Evolutionary conservation across 2,329 filamentous ascomycete species (phyloP).

Genomic region (Apiospora kogelbergensis): DNA sequence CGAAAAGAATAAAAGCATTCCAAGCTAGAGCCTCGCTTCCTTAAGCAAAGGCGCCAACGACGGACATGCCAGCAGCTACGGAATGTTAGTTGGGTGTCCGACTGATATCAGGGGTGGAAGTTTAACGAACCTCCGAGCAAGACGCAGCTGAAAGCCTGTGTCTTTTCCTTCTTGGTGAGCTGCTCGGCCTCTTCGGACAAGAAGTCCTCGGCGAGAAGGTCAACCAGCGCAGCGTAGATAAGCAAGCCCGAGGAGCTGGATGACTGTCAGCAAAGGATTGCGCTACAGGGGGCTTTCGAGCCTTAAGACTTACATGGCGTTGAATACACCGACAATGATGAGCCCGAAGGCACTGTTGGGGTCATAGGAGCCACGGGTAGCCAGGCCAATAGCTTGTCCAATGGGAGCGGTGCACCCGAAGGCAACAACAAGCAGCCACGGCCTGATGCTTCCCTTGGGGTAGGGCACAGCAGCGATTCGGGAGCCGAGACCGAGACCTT

Average conservation of each 20-base stretch:
- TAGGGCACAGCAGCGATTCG: slow-evolving; percentile 69
- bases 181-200: slow-evolving; percentile 55
- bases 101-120: slow-evolving; percentile 26
- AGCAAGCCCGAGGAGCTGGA: slow-evolving; percentile 57
- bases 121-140: slow-evolving; percentile 43
- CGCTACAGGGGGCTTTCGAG: too few relatives aligned
- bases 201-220: slow-evolving; percentile 65
- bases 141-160: slow-evolving; percentile 50
- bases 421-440: slow-evolving; percentile 61
- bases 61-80: slow-evolving; percentile 44
- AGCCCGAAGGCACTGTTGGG: slow-evolving; percentile 63
- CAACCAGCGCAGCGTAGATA: slow-evolving; percentile 63
- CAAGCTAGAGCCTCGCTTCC: neutral
- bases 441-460: slow-evolving; percentile 53
- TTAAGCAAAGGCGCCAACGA: slow-evolving; percentile 49
- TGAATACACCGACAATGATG: slow-evolving; percentile 65
- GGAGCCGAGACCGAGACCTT: slow-evolving; percentile 67
- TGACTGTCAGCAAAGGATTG: slow-evolving; percentile 6
- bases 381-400: slow-evolving; percentile 63
- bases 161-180: slow-evolving; percentile 54
- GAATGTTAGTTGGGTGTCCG: neutral
- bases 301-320: slow-evolving; percentile 53
- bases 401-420: slow-evolving; percentile 65
- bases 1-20: neutral
- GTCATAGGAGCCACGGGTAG: slow-evolving; percentile 57